Evolutionary conservation across 2,329 filamentous ascomycete species (phyloP), one percentile per base, ranked within the genome.

Genomic region (Pyrenophora seminiperda): DNA sequence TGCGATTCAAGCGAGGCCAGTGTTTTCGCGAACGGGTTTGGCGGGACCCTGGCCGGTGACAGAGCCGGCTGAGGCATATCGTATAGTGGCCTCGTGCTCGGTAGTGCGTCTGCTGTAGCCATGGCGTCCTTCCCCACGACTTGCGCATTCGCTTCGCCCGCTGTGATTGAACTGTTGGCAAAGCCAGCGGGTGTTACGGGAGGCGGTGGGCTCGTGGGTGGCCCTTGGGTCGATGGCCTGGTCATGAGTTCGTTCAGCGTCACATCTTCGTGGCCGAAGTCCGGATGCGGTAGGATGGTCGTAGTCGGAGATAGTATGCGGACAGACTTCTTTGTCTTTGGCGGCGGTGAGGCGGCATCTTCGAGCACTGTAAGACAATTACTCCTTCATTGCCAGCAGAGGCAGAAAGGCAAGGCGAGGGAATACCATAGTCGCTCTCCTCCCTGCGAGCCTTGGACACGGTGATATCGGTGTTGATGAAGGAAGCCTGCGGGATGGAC

Each of bases 241-340:
- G 54, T 52, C 30, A 63, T 50, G 5, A 53, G 41, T 30, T 59
- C 58, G 37, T 51, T 48, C 17, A 50, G 50, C 41, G 56, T 56
- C 36, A 50, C 56, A 44, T 65, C 57, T 50, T 46, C 53, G 52
- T 65, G 53, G 53, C 62, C 53, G 44, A 58, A 51, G 24, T 59
- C 65, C 61, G 70, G 59, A 62, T 70, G 66, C 64, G 64, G 70
- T 53, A 70, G 64, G 42, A 64, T 63, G 41, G 70, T 68, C 19
- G 67, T 65, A 29, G 73, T 67, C 32, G 75, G 74, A 38, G 75
- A 75, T 46, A 73, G 72, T 63, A 77, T 76, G 63, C 86, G 83
- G 53, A 89, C 86, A 63, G 65, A 65, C 60, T 83, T 87, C 73
- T 88, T 88, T 51, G 82, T 78, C 65, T 61, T 65, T 49, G 61